Conservation (phyloP, 2,329 filamentous ascomycete genomes). For the Gnomoniopsis smithogilvyi region DNA sequence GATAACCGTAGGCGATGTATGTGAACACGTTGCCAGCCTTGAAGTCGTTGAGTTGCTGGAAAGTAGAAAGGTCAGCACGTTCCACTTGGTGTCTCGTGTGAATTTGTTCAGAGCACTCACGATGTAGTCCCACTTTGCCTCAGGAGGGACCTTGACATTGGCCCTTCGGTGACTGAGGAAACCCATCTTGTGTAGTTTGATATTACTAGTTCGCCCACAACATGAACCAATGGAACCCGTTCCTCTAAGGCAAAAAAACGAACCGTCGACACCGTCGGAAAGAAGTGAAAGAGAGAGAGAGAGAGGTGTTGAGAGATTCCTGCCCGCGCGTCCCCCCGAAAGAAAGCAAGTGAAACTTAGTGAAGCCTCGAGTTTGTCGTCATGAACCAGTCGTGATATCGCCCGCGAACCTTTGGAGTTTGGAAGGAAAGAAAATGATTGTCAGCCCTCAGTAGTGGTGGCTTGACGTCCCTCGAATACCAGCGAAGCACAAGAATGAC, state of each 20-base stretch:
- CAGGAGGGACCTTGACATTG: constrained; percentile 64
- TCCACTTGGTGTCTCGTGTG: not conserved
- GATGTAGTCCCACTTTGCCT: constrained; percentile 95
- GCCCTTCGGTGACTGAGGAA: constrained; percentile 62
- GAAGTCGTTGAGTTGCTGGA: constrained; percentile 66
- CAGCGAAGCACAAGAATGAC: not conserved
- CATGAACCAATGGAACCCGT: constrained; percentile 13
- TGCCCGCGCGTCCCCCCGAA: constrained; percentile 5
- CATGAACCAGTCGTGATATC: constrained; percentile 29
- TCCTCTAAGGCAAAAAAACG: constrained; percentile 10
- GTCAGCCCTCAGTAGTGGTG: not conserved
- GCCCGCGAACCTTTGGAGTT: constrained; percentile 32
- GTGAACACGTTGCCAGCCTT: constrained; percentile 75
- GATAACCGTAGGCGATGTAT: constrained; percentile 76
- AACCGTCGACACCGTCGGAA: constrained; percentile 23
- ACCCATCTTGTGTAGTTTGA: constrained; percentile 51
- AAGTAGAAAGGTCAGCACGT: not conserved
- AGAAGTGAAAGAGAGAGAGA: constrained; percentile 15
- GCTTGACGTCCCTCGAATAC: not conserved
- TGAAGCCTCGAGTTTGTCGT: constrained; percentile 21
- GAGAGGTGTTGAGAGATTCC: constrained; percentile 17
- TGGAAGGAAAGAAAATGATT: constrained; percentile 10
- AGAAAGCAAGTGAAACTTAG: constrained; percentile 11
- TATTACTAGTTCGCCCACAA: not conserved
- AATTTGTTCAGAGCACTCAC: constrained; percentile 51